Conservation (phyloP, 2,329 filamentous ascomycete species). For the Trichophyton simii region DNA sequence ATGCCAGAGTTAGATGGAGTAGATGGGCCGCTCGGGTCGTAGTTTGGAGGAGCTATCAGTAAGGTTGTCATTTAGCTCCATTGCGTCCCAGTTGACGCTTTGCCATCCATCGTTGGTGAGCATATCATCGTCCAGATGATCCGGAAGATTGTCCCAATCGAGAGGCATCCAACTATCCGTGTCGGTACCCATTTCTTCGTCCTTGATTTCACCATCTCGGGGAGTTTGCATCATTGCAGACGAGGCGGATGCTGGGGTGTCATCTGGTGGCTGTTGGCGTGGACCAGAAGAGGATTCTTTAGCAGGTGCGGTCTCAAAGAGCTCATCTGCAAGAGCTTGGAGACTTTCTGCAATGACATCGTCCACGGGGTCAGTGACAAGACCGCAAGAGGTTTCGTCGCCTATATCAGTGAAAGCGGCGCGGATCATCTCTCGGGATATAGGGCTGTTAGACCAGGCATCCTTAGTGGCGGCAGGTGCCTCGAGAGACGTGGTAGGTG, state of each 20-base stretch:
- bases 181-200: conserved; percentile 18
- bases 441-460: conserved; percentile 27
- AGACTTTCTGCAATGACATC: conserved; percentile 20
- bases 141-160: conserved; percentile 24
- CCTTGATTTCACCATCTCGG: conserved; percentile 25
- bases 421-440: conserved; percentile 28
- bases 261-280: conserved; percentile 20
- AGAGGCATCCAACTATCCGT: conserved; percentile 22
- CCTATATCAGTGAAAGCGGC: conserved; percentile 26
- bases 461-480: conserved; percentile 18
- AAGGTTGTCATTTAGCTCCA: conserved; percentile 21
- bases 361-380: conserved; percentile 26
- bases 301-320: conserved; percentile 9
- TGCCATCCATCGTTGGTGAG: conserved; percentile 9
- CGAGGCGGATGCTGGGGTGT: conserved; percentile 27
- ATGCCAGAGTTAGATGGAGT: not conserved
- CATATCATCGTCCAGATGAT: conserved; percentile 17
- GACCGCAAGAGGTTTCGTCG: conserved; percentile 18
- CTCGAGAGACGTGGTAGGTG: not conserved
- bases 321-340: too few species aligned
- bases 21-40: not conserved
- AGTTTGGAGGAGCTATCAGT: conserved; percentile 13
- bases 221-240: conserved; percentile 27
- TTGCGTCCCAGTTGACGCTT: conserved; percentile 28
- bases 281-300: conserved; percentile 24